These are phyloP conservation scores for Emmonsiellopsis sp. DNA, from an alignment of 2,329 filamentous ascomycete genomes.

Conservation along the genomic window DNA sequence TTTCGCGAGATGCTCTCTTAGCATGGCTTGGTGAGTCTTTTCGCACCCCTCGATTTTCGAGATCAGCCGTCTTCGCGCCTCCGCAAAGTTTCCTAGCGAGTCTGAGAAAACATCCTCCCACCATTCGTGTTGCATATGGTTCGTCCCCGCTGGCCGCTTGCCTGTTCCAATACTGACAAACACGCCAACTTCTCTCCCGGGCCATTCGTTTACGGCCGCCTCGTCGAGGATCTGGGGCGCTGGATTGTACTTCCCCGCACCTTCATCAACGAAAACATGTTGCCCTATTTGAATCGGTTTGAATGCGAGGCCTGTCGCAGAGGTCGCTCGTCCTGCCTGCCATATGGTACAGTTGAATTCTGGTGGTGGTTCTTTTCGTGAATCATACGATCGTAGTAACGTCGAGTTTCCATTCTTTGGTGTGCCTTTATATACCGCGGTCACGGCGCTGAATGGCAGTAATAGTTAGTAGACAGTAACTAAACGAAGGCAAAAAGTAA, in stretches of 20 bases:
- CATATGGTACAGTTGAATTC: constrained; percentile 94
- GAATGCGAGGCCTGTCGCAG: constrained; percentile 82
- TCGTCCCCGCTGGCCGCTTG: constrained; percentile 64
- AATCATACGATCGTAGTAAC: constrained; percentile 87
- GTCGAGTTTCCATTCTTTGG: constrained; percentile 57
- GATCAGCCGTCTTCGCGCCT: constrained; percentile 75
- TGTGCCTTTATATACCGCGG: constrained; percentile 81
- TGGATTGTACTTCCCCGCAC: constrained; percentile 84
- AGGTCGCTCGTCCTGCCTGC: constrained; percentile 94
- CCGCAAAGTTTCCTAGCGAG: constrained; percentile 75
- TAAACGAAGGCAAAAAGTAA: constrained; percentile 13
- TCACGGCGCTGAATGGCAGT: constrained; percentile 59
- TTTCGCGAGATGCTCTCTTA: constrained; percentile 64
- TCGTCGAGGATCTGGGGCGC: constrained; percentile 79
- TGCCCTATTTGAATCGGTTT: constrained; percentile 93
- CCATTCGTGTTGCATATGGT: constrained; percentile 64
- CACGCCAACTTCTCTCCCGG: constrained; percentile 81
- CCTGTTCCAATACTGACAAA: constrained; percentile 94
- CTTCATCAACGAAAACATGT: constrained; percentile 88
- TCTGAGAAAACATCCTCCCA: constrained; percentile 75
- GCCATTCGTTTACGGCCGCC: constrained; percentile 87
- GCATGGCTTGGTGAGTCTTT: constrained; percentile 77
- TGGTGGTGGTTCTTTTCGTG: constrained; percentile 77
- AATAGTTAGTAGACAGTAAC: constrained; percentile 4
- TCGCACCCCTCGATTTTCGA: constrained; percentile 94